A percentile compares a stretch with the other conserved stretches of the same genome.
These are phyloP conservation scores for Pulveroboletus sp. DNA, from an alignment of 768 basidiomycete genomes.

Conservation along the genomic window DNA sequence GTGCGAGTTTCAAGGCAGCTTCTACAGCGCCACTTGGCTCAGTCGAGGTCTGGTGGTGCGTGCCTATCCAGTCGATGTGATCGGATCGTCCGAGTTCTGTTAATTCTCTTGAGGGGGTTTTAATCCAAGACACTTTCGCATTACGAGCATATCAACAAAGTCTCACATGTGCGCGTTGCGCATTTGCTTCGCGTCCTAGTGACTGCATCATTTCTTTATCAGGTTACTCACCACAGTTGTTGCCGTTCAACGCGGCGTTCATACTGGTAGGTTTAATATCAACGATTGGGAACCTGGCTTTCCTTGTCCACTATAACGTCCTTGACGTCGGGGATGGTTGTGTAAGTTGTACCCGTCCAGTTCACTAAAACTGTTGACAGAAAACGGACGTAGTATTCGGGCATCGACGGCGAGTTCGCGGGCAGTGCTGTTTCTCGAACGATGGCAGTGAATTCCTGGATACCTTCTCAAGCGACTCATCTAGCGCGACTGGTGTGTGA, in stretches of 20 bases:
- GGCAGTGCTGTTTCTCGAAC: not conserved
- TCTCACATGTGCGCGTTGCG: not conserved
- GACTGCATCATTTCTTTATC: not conserved
- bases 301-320: not conserved
- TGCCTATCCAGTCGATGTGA: not conserved
- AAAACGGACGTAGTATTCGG: not conserved
- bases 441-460: not conserved
- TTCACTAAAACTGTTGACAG: not conserved
- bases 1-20: not conserved
- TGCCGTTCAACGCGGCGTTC: not conserved
- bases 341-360: not conserved
- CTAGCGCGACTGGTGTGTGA: not conserved
- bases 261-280: not conserved
- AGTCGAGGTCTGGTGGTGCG: not conserved
- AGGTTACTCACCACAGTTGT: not conserved
- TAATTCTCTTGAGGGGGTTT: too few relatives aligned
- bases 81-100: not conserved
- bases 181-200: not conserved
- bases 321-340: not conserved
- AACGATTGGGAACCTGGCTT: not conserved
- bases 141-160: too few relatives aligned
- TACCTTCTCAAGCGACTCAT: not conserved
- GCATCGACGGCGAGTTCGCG: not conserved
- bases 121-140: too few relatives aligned
- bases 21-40: not conserved